Percentiles rank a stretch among this genome's conserved stretches.
Evolutionary conservation across 495 filamentous ascomycete genomes (phyloP).

Genomic region (Clavariopsis aquatica): DNA sequence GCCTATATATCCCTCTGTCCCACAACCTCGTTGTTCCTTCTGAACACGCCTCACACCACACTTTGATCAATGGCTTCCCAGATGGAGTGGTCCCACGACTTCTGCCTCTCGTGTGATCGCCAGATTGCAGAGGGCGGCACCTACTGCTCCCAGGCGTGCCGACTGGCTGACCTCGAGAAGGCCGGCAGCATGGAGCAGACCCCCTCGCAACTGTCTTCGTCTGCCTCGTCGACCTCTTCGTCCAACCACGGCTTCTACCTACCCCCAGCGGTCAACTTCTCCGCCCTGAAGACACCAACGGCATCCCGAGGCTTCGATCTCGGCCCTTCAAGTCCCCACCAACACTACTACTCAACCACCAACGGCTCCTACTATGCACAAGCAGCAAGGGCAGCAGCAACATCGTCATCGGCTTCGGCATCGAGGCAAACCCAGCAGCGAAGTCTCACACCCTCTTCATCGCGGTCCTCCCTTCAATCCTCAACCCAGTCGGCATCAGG

Average conservation of each 20-base stretch:
- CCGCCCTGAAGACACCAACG: constrained; percentile 46
- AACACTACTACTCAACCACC: constrained; percentile 26
- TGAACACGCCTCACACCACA: neutral
- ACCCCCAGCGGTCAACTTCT: constrained; percentile 69
- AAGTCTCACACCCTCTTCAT: constrained; percentile 74
- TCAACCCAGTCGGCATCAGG: constrained; percentile 57
- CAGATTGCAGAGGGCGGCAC: constrained; percentile 71
- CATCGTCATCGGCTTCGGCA: constrained; percentile 36
- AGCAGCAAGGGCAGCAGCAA: constrained; percentile 14
- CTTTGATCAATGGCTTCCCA: constrained; percentile 33
- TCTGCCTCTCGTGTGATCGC: constrained; percentile 91
- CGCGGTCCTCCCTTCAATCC: constrained; percentile 77
- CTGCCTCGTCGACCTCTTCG: constrained; percentile 25
- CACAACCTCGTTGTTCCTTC: neutral
- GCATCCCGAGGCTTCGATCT: constrained; percentile 30
- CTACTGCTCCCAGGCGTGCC: constrained; percentile 93
- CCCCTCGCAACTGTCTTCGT: constrained; percentile 33
- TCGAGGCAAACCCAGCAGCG: constrained; percentile 33
- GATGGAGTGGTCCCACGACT: constrained; percentile 86
- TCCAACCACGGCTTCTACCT: constrained; percentile 59
- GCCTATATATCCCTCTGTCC: constrained; percentile 2
- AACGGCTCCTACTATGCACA: constrained; percentile 37
- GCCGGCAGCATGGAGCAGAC: constrained; percentile 41
- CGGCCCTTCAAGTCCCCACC: constrained; percentile 24
- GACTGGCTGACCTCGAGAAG: constrained; percentile 82